Conservation (phyloP, 345 rosid genomes). For the Lepidium aucheri region DNA sequence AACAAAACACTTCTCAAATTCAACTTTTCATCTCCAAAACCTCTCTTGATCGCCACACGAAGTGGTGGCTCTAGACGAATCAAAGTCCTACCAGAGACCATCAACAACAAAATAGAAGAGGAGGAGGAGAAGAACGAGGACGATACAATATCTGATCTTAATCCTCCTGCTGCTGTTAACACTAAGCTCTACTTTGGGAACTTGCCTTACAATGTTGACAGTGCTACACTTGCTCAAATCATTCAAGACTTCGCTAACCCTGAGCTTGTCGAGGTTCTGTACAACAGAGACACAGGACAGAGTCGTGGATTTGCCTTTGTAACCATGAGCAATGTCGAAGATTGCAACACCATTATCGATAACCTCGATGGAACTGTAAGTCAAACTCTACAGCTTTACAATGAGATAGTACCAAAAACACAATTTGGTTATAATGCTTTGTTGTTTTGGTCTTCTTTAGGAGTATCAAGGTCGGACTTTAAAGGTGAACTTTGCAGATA, state of each 20-base stretch:
- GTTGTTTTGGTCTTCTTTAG: conserved; percentile 24
- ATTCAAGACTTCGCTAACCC: conserved; percentile 75
- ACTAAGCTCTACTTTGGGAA: conserved; percentile 93
- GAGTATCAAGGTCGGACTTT: conserved; percentile 57
- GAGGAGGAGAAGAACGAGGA: conserved; percentile 16
- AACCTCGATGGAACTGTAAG: conserved; percentile 92
- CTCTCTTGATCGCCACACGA: conserved; percentile 11
- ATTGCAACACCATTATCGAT: conserved; percentile 54
- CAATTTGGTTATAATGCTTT: background rate
- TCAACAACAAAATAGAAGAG: conserved; percentile 26
- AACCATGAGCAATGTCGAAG: conserved; percentile 80
- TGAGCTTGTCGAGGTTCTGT: conserved; percentile 84
- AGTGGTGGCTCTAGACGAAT: background rate
- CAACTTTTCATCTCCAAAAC: conserved; percentile 4
- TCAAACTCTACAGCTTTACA: background rate
- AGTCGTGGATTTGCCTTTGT: conserved; percentile 93
- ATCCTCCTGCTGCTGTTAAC: conserved; percentile 17
- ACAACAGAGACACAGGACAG: conserved; percentile 69
- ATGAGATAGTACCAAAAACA: background rate
- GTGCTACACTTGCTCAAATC: conserved; percentile 84
- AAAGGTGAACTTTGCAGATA: conserved; percentile 74
- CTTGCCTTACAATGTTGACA: conserved; percentile 81
- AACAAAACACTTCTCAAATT: background rate
- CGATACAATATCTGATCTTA: conserved; percentile 5
- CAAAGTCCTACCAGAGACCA: conserved; percentile 7